Evolutionary conservation across 192 early-diverging fungal species (phyloP), one percentile per base, ranked within the genome.

Genomic region (Coemansia sp.): DNA sequence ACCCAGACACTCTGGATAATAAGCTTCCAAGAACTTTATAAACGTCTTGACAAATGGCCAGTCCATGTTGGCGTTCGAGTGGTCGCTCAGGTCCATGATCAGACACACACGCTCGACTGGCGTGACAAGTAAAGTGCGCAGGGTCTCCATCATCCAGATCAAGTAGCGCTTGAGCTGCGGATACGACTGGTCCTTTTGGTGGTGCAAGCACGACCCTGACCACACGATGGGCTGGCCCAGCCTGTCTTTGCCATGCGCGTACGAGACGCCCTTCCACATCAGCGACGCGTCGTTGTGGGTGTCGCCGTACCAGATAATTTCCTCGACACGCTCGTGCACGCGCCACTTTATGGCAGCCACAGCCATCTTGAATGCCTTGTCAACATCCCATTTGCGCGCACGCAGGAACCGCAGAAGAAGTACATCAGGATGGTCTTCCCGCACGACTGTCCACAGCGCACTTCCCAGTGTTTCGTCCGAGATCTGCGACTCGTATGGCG

Each of bases 1-100:
- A 29, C 91, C 95, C 7, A 97, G 85, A 26, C 85, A 88, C 63
- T 97, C 95, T 1, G 95, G 95, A 66, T 96, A 97, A 71, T 93
- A 94, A 6, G 88, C 86, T 74, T 97, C 89, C 65, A 97, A 88
- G 78, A 86, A 90, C 54, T 83, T 85, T 52, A 94, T 77, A 41
- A 97, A 85, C 53, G 95, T 90, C 67, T 92, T 92, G 48, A 93
- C 85, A 61, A 90, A 89, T 10, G 84, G 82, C 64, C 85, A 89
- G 73, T 94, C 92, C 88, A 93, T 88, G 77, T 93, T 92, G 38
- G 74, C 75, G 49, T 92, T 73, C 8, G 87, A 83, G 60, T 92
- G 91, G 23, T 84, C 87, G 9, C 84, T 89, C 71, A 95, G 72
- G 75, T 95, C 90, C 76, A 93, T 93, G 32, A 94, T 82, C 50